Percentiles rank a stretch among this genome's conserved stretches.
phyloP scores from a whole-genome alignment of 2,329 filamentous ascomycete genomes.

The Lecanosticta acicola region DNA sequence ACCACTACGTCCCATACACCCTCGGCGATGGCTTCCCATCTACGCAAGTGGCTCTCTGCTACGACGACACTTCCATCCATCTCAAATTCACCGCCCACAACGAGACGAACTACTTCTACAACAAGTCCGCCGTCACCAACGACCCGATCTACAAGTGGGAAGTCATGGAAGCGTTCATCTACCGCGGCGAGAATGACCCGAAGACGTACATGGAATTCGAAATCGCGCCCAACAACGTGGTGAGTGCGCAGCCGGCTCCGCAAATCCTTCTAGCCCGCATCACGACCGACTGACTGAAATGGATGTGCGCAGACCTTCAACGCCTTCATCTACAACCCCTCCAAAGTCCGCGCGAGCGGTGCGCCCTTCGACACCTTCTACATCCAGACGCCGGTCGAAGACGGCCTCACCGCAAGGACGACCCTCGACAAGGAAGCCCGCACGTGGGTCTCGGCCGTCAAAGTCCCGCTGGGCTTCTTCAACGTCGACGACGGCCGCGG shows the following conservation, averaged over 20 bases:
- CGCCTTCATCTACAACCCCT: slow-evolving; percentile 16
- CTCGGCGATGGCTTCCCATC: slow-evolving; percentile 6
- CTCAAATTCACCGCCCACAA: slow-evolving; percentile 12
- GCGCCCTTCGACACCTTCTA: slow-evolving; percentile 12
- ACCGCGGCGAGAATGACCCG: slow-evolving; percentile 6
- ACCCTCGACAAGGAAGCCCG: slow-evolving; percentile 2
- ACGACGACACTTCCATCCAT: slow-evolving; percentile 4
- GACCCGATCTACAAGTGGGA: slow-evolving; percentile 16
- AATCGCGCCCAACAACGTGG: slow-evolving; percentile 13
- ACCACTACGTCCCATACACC: slow-evolving; percentile 7
- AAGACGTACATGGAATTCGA: slow-evolving; percentile 15
- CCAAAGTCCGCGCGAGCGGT: slow-evolving; percentile 3
- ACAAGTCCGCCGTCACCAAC: slow-evolving; percentile 7
- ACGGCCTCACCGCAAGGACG: slow-evolving; percentile 7
- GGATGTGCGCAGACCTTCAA: slow-evolving; percentile 6
- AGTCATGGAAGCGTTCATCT: slow-evolving; percentile 17
- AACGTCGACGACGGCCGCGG: slow-evolving; percentile 10
- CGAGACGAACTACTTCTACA: slow-evolving; percentile 15
- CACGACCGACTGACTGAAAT: not conserved
- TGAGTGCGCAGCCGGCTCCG: not conserved
- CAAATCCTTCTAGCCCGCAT: no score
- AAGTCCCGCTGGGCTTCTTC: slow-evolving; percentile 13
- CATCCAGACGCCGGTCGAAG: slow-evolving; percentile 3
- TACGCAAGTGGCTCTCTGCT: slow-evolving; percentile 15
- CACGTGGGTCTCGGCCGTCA: slow-evolving; percentile 8